A percentile compares a stretch with the other conserved stretches of the same genome.
Conservation (phyloP, 805 yeast genomes). For the Pichia exigua region DNA sequence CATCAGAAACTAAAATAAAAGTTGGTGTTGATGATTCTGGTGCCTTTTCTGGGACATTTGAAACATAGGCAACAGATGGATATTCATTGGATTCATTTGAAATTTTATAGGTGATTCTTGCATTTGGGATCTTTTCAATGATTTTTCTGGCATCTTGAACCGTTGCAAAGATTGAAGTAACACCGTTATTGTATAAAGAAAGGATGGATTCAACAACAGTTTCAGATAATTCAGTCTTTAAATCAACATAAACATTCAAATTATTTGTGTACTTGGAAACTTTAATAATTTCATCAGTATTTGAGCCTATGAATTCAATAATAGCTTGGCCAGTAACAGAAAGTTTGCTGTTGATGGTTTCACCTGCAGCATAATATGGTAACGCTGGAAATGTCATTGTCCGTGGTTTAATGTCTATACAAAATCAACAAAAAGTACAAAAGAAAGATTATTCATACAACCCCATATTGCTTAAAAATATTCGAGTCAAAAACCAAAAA, state of each 20-base stretch:
- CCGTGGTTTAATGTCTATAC: not conserved
- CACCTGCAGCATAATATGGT: slow-evolving; percentile 19
- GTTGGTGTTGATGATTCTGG: slow-evolving; percentile 2
- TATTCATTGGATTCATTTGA: slow-evolving; percentile 6
- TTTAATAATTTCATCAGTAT: slow-evolving; percentile 12
- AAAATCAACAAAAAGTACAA: not conserved
- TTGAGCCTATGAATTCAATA: slow-evolving; percentile 13
- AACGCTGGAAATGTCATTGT: slow-evolving; percentile 28
- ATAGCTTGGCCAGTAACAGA: slow-evolving; percentile 26
- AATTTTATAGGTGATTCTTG: slow-evolving; percentile 25
- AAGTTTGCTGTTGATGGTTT: slow-evolving; percentile 11
- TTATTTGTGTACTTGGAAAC: slow-evolving; percentile 10
- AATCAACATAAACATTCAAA: slow-evolving; percentile 18
- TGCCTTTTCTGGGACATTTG: not conserved
- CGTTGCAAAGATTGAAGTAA: slow-evolving; percentile 20
- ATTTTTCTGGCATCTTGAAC: slow-evolving; percentile 15
- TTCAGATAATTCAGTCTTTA: slow-evolving; percentile 15
- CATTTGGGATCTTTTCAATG: slow-evolving; percentile 26
- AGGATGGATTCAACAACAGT: slow-evolving; percentile 15
- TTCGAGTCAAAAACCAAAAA: no score
- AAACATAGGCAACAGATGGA: slow-evolving; percentile 15
- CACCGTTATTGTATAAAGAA: slow-evolving; percentile 26
- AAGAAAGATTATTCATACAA: not conserved
- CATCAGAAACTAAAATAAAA: not conserved
- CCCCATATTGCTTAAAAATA: not conserved